Evolutionary conservation across 371 early-diverging fungal species (phyloP).

Genomic region (Mortierella sp.): DNA sequence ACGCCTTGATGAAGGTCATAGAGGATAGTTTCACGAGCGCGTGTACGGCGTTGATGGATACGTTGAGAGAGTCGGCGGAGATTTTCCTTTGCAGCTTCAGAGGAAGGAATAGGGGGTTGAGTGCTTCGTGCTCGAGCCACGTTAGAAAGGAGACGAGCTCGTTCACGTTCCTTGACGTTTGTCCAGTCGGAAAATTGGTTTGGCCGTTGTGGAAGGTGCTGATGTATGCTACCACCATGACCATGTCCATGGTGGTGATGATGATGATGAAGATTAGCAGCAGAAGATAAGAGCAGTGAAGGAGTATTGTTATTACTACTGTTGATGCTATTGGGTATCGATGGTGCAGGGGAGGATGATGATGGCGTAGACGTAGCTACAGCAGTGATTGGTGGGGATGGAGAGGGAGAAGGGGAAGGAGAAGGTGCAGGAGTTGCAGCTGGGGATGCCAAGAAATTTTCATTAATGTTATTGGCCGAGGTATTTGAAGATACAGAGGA

Average conservation of each 20-base stretch:
- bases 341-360: neutral
- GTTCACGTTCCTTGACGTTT: conserved; percentile 46
- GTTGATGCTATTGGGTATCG: too few relatives aligned
- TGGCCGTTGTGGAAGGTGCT: conserved; percentile 26
- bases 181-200: conserved; percentile 54
- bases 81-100: conserved; percentile 42
- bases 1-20: conserved; percentile 52
- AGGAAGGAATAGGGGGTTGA: conserved; percentile 20
- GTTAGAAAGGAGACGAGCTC: conserved; percentile 37
- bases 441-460: conserved; percentile 4
- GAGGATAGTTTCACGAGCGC: conserved; percentile 44
- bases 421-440: neutral
- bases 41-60: conserved; percentile 43
- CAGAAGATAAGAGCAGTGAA: neutral
- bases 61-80: conserved; percentile 36
- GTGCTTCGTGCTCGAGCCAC: conserved; percentile 30
- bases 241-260: conserved; percentile 28
- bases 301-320: too few relatives aligned
- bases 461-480: neutral
- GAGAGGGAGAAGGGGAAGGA: neutral
- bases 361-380: neutral
- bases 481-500: neutral
- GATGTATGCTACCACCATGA: conserved; percentile 12
- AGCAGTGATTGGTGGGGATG: neutral
- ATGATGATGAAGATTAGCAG: conserved; percentile 7